A percentile compares a stretch with the other conserved stretches of the same genome.
Conservation (phyloP, 495 filamentous ascomycete species). For the Aspergillus egyptiacus region DNA sequence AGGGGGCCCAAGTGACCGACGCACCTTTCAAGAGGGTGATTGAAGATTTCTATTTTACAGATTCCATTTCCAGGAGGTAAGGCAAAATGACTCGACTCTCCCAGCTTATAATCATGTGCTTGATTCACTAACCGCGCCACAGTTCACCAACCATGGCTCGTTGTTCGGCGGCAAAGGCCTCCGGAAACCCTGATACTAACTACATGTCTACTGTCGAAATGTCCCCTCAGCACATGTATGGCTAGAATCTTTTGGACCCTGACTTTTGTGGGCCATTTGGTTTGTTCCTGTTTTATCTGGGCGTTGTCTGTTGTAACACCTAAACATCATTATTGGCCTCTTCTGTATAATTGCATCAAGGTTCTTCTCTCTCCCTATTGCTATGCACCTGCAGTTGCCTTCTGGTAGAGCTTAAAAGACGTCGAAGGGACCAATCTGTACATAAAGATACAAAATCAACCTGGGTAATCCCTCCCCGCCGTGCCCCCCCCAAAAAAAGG, state of each 20-base stretch:
- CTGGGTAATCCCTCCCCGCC: too few relatives aligned
- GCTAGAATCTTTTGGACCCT: slow-evolving; percentile 21
- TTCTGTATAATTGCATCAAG: slow-evolving; percentile 13
- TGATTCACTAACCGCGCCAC: slow-evolving; percentile 25
- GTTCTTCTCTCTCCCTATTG: slow-evolving; percentile 4
- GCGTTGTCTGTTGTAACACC: slow-evolving; percentile 44
- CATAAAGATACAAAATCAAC: slow-evolving; percentile 36
- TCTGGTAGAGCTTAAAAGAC: slow-evolving; percentile 21
- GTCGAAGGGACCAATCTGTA: slow-evolving; percentile 37
- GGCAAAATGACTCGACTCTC: slow-evolving; percentile 15
- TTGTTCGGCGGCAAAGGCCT: slow-evolving; percentile 78
- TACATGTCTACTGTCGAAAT: slow-evolving; percentile 75
- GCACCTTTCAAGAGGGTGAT: slow-evolving; percentile 74
- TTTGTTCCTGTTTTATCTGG: slow-evolving; percentile 36
- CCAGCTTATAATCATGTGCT: too few relatives aligned
- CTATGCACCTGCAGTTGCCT: slow-evolving; percentile 9
- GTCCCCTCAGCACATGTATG: slow-evolving; percentile 44
- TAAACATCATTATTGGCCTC: slow-evolving; percentile 23
- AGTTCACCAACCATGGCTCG: slow-evolving; percentile 97
- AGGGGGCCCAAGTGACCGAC: slow-evolving; percentile 62
- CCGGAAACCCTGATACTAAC: slow-evolving; percentile 66
- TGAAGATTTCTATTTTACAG: slow-evolving; percentile 96
- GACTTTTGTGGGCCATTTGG: slow-evolving; percentile 15
- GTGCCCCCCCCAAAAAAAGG: too few relatives aligned
- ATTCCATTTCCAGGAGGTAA: slow-evolving; percentile 89